These are phyloP conservation scores for Phanerochaete carnosa DNA, from an alignment of 768 basidiomycete genomes.

Conservation along the genomic window DNA sequence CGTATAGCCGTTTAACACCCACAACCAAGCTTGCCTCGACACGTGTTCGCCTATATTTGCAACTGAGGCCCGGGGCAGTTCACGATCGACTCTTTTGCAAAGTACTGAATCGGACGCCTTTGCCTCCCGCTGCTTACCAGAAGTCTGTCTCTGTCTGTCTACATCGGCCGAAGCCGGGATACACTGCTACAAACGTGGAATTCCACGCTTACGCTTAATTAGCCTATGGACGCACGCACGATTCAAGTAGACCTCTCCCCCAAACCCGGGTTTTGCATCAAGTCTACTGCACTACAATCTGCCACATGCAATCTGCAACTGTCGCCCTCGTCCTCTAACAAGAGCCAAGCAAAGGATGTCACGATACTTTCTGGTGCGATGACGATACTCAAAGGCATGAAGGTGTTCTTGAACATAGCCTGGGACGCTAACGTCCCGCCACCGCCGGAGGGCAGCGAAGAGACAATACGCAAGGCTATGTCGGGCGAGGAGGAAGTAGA, in stretches of 20 bases:
- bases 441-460: constrained; percentile 59
- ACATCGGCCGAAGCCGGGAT: no score
- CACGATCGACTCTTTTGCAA: no score
- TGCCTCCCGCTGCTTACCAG: no score
- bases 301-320: constrained; percentile 29
- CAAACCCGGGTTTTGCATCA: constrained; percentile 68
- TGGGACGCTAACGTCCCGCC: constrained; percentile 69
- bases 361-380: constrained; percentile 13
- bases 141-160: no score
- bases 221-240: constrained; percentile 5
- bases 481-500: constrained; percentile 40
- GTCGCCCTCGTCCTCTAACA: not conserved
- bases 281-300: constrained; percentile 46
- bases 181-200: no score
- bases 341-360: not conserved
- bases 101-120: no score
- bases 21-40: no score
- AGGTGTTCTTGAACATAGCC: constrained; percentile 74
- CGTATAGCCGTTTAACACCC: no score
- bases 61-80: no score
- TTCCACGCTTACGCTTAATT: no score
- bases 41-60: no score
- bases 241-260: constrained; percentile 46
- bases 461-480: constrained; percentile 57
- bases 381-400: constrained; percentile 44